Percentiles rank a stretch among this genome's conserved stretches.
Conservation (phyloP, 305 asterid species). For the Striga hermonthica region DNA sequence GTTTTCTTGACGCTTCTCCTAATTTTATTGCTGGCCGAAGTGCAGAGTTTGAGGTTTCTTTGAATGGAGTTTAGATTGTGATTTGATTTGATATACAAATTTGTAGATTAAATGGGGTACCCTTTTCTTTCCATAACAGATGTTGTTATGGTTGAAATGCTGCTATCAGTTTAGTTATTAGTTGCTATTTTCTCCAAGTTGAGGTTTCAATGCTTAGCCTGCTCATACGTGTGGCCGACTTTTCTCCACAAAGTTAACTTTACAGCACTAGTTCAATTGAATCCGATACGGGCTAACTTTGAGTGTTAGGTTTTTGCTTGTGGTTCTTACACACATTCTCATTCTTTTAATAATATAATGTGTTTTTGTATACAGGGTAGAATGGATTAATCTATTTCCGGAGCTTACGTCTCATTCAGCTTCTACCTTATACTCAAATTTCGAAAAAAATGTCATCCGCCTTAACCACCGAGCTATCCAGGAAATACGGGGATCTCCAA, state of each 20-base stretch:
- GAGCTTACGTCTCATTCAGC: slow-evolving; percentile 22
- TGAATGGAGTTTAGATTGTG: slow-evolving; percentile 15
- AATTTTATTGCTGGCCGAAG: slow-evolving; percentile 27
- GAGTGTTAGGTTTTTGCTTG: background rate
- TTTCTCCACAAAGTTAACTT: slow-evolving; percentile 19
- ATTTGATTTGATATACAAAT: slow-evolving; percentile 7
- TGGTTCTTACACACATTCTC: slow-evolving; percentile 16
- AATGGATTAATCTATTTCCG: slow-evolving; percentile 42
- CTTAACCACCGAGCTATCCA: slow-evolving; percentile 57
- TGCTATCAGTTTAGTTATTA: no score
- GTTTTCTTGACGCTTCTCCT: slow-evolving; percentile 23
- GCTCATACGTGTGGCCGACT: slow-evolving; percentile 10
- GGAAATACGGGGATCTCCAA: slow-evolving; percentile 65
- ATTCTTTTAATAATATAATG: slow-evolving; percentile 29
- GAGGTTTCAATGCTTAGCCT: background rate
- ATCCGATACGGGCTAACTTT: background rate
- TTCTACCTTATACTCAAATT: slow-evolving; percentile 19
- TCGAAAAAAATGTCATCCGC: slow-evolving; percentile 60
- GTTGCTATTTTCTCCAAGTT: no score
- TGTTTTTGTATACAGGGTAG: slow-evolving; percentile 49
- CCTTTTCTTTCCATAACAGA: background rate
- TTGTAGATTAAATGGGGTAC: slow-evolving; percentile 22
- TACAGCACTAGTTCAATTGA: background rate
- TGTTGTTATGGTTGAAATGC: background rate
- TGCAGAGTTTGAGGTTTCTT: no score